Base-by-base conservation (phyloP, 176 grass and related monocot genomes). In the Eleusine coracana region DNA sequence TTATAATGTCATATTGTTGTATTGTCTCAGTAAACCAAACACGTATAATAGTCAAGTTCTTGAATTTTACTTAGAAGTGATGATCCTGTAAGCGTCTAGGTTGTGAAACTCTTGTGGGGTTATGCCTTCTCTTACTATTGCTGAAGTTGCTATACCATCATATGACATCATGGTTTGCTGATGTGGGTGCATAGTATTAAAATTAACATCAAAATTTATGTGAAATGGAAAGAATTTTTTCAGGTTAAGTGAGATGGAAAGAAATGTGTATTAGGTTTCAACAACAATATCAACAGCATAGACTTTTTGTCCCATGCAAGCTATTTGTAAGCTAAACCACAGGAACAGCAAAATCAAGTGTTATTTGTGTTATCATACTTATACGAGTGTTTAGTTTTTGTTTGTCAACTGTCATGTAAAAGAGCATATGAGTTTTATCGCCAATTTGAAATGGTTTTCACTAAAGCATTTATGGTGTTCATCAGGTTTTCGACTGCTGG, bases 401-500 rank as follows among this genome's bases (percentile, higher is more conserved):
- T 63, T 71, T 79, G 20, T 81, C 8, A 56, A 55, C 63, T 81
- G 64, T 37, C 31, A 55, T 65, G 39, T 55, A 29, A 82, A 67
- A 73, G 41, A 16, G 6, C 21, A 38, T 85, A 76, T 81, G 27
- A 76, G 6, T 61, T 40, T 36, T 70, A 45, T 66, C 31, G 70
- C 69, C 40, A 29, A 77, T 49, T 79, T 54, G 27, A 80, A 73
- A 82, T 63, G 67, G 14, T 85, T 71, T 50, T 29, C 60, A 63
- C 25, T 63, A 63, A 63, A 67, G 28, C 72, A 82, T 66, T 36
- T 52, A 18, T 82, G 25, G n/a, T 66, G 25, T 76, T 41, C 75
- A 66, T 85, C 83, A 99, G 96, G 96, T 99, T 82, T 99, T 99
- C 7, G 96, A 99, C 70, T 99, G 96, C 83, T 99, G 96, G 96